A percentile compares a stretch with the other conserved stretches of the same genome.
Evolutionary conservation across 129 eudicot genomes (phyloP).

Genomic region (Erigeron canadensis): DNA sequence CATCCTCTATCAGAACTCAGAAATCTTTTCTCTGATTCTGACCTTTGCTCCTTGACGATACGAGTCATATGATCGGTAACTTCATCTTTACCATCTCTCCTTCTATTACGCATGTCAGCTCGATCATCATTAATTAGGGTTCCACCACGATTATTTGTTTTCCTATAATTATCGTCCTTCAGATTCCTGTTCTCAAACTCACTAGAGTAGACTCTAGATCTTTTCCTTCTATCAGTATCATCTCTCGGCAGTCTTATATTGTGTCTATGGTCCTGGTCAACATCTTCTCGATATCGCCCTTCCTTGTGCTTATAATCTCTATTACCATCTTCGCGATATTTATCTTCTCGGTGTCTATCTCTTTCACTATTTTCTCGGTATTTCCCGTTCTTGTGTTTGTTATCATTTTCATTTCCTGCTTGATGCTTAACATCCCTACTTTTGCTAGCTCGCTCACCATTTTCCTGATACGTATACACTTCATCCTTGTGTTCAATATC

Average conservation of each 20-base stretch:
- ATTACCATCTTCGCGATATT: constrained; percentile 38
- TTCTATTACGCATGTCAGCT: constrained; percentile 35
- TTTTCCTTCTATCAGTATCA: constrained; percentile 48
- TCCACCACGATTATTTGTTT: constrained; percentile 37
- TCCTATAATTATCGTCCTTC: constrained; percentile 56
- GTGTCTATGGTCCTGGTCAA: constrained; percentile 46
- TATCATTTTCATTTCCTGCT: constrained; percentile 43
- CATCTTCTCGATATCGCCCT: constrained; percentile 41
- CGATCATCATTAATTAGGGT: constrained; percentile 56
- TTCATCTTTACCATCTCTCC: constrained; percentile 61
- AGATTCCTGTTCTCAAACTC: constrained; percentile 52
- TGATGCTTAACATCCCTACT: constrained; percentile 50
- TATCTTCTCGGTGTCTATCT: constrained; percentile 36
- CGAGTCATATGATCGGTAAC: constrained; percentile 43
- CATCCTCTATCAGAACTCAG: constrained; percentile 47
- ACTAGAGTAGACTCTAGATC: constrained; percentile 51
- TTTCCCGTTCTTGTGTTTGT: constrained; percentile 43
- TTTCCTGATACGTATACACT: constrained; percentile 37
- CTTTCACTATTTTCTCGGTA: constrained; percentile 42
- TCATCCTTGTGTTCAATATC: constrained; percentile 50
- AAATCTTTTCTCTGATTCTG: constrained; percentile 42
- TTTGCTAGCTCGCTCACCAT: constrained; percentile 35
- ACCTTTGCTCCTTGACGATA: constrained; percentile 41
- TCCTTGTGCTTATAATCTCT: constrained; percentile 36
- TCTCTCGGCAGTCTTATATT: constrained; percentile 38